Evolutionary conservation across 345 rosid genomes (phyloP), one percentile per base, ranked within the genome.

Genomic region (Geranium rotundifolium): DNA sequence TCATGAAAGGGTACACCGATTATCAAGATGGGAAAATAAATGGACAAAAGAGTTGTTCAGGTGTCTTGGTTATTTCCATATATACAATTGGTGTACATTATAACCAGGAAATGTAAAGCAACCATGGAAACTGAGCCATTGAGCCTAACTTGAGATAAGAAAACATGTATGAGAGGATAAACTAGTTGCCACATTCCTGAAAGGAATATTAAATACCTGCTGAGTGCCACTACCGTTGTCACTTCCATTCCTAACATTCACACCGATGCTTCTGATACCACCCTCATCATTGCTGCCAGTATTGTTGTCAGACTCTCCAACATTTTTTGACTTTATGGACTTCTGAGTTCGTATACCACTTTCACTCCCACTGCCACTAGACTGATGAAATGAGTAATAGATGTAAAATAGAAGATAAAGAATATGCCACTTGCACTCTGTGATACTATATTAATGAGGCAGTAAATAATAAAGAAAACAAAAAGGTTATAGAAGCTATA

Each of bases 191-290:
- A 31, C 37, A 31, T 31, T 7, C 37, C 7, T 31, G 37, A 31
- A 31, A 3, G 37, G 37, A 31, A 31, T 31, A 31, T 31, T 31
- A 31, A 31, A 31, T 31, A 31, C 37, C 37, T 31, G 37, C 79
- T 71, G 81, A 46, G 76, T 69, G 62, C 75, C 76, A 67, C 79
- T 78, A 34, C 76, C 79, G 59, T 69, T 27, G 61, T 74, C 74
- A 63, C 76, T 74, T 69, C 79, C 81, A 66, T 74, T 69, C 72
- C 39, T 39, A 54, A 41, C 52, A 58, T 69, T 59, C 57, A 72
- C 39, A 56, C 65, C 67, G 54, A 20, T 52, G 67, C 75, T 75
- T 57, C 65, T 70, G 30, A 14, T 71, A 27, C 68, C 71, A 41
- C 71, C 67, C 65, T 68, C 76, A 60, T 71, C 70, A 29, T 72